These are phyloP conservation scores for Leccinellum albellum DNA, from an alignment of 768 basidiomycete genomes.

Conservation along the genomic window DNA sequence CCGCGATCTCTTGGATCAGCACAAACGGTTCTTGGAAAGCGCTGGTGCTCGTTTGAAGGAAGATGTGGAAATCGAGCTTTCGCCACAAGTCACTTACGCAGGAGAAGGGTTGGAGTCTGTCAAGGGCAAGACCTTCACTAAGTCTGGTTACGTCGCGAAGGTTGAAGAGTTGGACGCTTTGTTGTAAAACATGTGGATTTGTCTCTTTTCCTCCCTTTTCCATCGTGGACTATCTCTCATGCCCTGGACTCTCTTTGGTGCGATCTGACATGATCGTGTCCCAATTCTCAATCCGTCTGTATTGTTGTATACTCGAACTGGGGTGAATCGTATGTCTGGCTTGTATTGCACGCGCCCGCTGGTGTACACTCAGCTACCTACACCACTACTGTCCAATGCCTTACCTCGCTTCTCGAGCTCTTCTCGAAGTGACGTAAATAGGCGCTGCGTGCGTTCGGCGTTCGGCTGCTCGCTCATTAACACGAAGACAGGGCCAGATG, in stretches of 20 bases:
- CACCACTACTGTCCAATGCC: slow-evolving; percentile 39
- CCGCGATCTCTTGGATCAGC: slow-evolving; percentile 84
- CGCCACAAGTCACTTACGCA: slow-evolving; percentile 83
- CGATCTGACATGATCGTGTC: neutral
- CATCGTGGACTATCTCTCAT: neutral
- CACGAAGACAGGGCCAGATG: slow-evolving; percentile 1
- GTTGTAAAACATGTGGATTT: slow-evolving; percentile 34
- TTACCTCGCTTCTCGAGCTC: slow-evolving; percentile 73
- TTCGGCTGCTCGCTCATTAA: slow-evolving; percentile 53
- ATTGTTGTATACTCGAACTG: slow-evolving; percentile 11
- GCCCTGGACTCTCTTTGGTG: neutral
- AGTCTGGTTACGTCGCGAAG: slow-evolving; percentile 63
- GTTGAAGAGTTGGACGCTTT: slow-evolving; percentile 72
- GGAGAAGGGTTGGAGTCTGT: slow-evolving; percentile 85
- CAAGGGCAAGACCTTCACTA: slow-evolving; percentile 74
- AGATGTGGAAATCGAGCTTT: slow-evolving; percentile 85
- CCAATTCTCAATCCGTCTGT: slow-evolving; percentile 1
- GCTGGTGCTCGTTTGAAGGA: slow-evolving; percentile 74
- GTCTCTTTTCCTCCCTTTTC: slow-evolving; percentile 2
- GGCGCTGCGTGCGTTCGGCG: slow-evolving; percentile 75
- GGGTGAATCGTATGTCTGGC: slow-evolving; percentile 8
- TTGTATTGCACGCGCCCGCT: slow-evolving; percentile 14
- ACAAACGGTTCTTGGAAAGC: slow-evolving; percentile 73
- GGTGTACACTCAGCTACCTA: slow-evolving; percentile 39
- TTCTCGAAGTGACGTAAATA: slow-evolving; percentile 78